phyloP scores from a whole-genome alignment of 352 stramenopile genomes.

The Elongisporangium prolatum region DNA sequence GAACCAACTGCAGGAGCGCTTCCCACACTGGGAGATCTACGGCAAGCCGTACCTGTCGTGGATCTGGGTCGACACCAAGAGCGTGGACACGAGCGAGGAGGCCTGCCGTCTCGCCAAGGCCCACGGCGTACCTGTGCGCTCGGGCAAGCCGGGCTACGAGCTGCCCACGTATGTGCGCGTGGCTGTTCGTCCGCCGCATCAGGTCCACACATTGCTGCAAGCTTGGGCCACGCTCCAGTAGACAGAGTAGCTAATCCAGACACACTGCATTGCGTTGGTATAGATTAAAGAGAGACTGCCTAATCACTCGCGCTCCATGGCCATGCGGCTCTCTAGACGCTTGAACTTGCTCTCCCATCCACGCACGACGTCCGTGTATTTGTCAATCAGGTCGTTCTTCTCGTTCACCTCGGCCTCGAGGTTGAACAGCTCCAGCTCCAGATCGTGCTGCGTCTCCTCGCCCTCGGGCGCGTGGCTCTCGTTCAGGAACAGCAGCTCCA shows the following conservation, averaged over 20 bases:
- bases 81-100: constrained; percentile 34
- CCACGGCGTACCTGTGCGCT: constrained; percentile 83
- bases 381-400: constrained; percentile 85
- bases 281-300: neutral
- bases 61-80: constrained; percentile 88
- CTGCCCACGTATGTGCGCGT: constrained; percentile 80
- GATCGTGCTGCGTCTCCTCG: constrained; percentile 26
- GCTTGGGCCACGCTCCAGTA: constrained; percentile 69
- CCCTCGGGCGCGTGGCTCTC: constrained; percentile 11
- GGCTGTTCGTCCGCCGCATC: constrained; percentile 71
- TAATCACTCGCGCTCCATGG: constrained; percentile 39
- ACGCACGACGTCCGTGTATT: constrained; percentile 78
- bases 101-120: constrained; percentile 74
- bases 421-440: constrained; percentile 73
- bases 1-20: constrained; percentile 42
- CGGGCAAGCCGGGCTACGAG: constrained; percentile 85
- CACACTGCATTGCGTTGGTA: neutral
- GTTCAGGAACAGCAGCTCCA: constrained; percentile 70
- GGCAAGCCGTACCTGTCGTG: constrained; percentile 79
- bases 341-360: constrained; percentile 86
- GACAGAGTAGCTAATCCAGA: neutral
- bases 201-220: constrained; percentile 66
- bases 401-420: constrained; percentile 71
- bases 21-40: constrained; percentile 65
- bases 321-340: constrained; percentile 63